Percentiles rank a stretch among this genome's conserved stretches.
These are phyloP conservation scores for Leucocoprinus birnbaumii DNA, from an alignment of 768 basidiomycete species.

Conservation along the genomic window DNA sequence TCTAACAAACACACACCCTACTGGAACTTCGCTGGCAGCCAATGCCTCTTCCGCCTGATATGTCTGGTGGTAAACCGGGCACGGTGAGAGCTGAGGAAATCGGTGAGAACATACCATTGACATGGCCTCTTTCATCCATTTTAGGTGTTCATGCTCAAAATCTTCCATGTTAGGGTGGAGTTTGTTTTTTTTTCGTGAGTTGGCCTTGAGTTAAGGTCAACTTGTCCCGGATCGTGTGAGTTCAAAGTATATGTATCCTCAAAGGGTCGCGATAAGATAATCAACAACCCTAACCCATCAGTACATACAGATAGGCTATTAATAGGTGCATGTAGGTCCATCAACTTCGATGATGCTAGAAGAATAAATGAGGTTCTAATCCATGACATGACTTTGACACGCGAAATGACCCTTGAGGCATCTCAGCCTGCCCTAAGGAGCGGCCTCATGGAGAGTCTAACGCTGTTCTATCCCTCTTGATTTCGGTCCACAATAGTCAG, in stretches of 20 bases:
- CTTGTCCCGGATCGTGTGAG: too few relatives aligned
- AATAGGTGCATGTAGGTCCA: constrained; percentile 2
- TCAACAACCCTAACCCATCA: not conserved
- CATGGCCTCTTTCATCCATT: constrained; percentile 85
- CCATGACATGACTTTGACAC: not conserved
- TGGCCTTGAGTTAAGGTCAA: not conserved
- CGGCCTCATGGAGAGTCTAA: not conserved
- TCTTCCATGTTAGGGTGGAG: not conserved
- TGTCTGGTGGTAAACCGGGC: not conserved
- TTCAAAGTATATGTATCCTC: too few relatives aligned
- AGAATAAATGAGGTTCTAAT: not conserved
- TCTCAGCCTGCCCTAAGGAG: constrained; percentile 3
- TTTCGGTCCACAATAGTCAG: not conserved
- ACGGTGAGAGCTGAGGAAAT: constrained; percentile 12
- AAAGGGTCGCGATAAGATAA: not conserved
- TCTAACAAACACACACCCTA: constrained; percentile 93
- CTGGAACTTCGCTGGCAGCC: constrained; percentile 84
- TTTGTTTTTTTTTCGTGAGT: not conserved
- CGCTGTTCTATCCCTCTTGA: not conserved
- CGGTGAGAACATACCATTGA: constrained; percentile 54
- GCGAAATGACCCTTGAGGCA: not conserved
- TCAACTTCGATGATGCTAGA: not conserved
- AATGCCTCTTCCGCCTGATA: constrained; percentile 83
- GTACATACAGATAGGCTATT: not conserved
- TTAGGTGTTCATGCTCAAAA: constrained; percentile 29